Percentiles rank a stretch among this genome's conserved stretches.
phyloP scores from a whole-genome alignment of 345 rosid species.

The Crucihimalaya himalaica region DNA sequence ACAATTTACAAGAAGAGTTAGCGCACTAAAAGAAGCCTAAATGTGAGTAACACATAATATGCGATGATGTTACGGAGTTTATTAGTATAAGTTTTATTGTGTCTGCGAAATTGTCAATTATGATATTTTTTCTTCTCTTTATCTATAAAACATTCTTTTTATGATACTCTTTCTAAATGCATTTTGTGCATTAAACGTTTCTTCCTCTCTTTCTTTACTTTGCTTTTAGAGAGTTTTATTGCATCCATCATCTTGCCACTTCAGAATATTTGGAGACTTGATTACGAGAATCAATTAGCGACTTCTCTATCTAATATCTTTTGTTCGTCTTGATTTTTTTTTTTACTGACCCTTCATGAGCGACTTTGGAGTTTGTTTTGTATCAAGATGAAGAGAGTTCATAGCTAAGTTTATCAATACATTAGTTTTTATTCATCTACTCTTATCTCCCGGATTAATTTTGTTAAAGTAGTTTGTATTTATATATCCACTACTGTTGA shows the following conservation, averaged over 20 bases:
- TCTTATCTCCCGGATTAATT: not conserved
- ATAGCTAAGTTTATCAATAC: not conserved
- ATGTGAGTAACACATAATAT: not conserved
- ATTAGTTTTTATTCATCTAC: not conserved
- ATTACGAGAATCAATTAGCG: not conserved
- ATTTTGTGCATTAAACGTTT: not conserved
- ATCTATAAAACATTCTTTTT: conserved; percentile 15
- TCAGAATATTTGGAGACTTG: not conserved
- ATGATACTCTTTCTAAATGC: conserved; percentile 8
- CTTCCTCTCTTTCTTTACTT: not conserved
- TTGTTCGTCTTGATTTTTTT: not conserved
- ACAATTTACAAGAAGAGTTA: too few relatives aligned
- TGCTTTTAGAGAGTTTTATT: conserved; percentile 12
- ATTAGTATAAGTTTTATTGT: not conserved
- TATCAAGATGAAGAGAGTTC: not conserved
- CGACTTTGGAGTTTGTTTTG: not conserved
- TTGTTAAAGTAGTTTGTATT: not conserved
- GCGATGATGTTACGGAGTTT: not conserved
- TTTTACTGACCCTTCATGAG: not conserved
- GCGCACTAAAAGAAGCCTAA: not conserved
- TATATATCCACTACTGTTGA: not conserved
- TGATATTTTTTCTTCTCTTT: not conserved
- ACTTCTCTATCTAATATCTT: not conserved
- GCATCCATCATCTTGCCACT: not conserved
- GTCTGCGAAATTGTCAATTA: conserved; percentile 1